Evolutionary conservation across 108 stramenopile genomes (phyloP), one percentile per base, ranked within the genome.

Genomic region (Cyclotella atomus): DNA sequence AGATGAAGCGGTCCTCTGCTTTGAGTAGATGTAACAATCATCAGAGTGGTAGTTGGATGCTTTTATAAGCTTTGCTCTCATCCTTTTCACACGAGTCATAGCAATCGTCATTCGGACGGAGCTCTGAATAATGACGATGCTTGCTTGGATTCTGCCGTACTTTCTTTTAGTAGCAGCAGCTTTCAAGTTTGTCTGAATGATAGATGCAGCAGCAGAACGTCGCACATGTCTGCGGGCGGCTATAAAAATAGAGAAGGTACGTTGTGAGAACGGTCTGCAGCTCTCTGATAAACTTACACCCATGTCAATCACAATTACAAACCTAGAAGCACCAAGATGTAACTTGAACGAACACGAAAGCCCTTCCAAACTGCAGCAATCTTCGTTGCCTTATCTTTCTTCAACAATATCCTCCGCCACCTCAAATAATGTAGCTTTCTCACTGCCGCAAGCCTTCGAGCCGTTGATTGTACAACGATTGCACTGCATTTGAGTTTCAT

Each of bases 11-110:
- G 4, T n/a, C n/a, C 47, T 49, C 4, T 19, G 10, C n/a, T 49
- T 49, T 4, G 47, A 49, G n/a, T 49, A 49, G 10, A 49, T 4
- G 47, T 49, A 49, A 49, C 47, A 49, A n/a, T 49, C 47, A n/a
- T 49, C 16, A n/a, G 47, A 49, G n/a, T 49, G 47, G n/a, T n/a
- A 49, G 47, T 49, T 49, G 47, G 47, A 49, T 49, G 47, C 47
- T 19, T 49, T 49, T 10, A n/a, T 19, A 4, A 49, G 47, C 47
- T 49, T 49, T 9, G 9, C 4, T 49, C n/a, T 49, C 16, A 49
- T 10, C n/a, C n/a, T 49, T n/a, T 49, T 49, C n/a, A 49, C 16
- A 49, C 47, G 47, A 49, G n/a, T 4, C n/a, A 49, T 49, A 4
- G 47, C 47, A 10, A 49, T 4, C 4, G 4, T n/a, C 47, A 49